phyloP scores from a whole-genome alignment of 805 yeast genomes.

The Metschnikowia continentalis region DNA sequence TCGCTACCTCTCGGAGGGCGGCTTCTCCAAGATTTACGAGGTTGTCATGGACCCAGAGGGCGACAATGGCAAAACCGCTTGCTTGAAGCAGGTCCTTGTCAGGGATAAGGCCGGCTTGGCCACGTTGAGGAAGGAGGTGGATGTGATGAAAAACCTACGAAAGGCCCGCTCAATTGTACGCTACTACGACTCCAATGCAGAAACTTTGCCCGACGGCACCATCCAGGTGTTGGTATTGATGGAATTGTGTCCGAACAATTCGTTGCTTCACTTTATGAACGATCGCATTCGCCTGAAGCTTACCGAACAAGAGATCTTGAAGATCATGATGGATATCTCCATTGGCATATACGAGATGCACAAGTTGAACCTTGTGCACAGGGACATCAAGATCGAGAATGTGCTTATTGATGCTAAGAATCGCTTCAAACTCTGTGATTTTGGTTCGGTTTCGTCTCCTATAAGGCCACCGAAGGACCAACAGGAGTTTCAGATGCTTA shows the following conservation, averaged over 20 bases:
- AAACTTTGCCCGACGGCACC: conserved; percentile 45
- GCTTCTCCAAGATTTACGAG: conserved; percentile 75
- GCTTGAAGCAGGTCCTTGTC: conserved; percentile 71
- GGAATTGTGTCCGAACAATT: conserved; percentile 89
- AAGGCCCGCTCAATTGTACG: conserved; percentile 57
- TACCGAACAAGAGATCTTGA: conserved; percentile 69
- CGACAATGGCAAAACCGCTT: conserved; percentile 42
- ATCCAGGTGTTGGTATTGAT: conserved; percentile 88
- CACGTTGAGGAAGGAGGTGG: conserved; percentile 68
- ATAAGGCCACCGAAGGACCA: conserved; percentile 71
- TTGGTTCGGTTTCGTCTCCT: conserved; percentile 78
- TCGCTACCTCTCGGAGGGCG: conserved; percentile 49
- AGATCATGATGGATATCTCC: conserved; percentile 78
- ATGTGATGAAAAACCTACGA: conserved; percentile 65
- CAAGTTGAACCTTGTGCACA: conserved; percentile 69
- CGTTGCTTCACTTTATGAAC: conserved; percentile 90
- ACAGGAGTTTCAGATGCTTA: conserved; percentile 68
- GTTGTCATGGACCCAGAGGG: conserved; percentile 53
- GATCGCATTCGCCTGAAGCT: conserved; percentile 74
- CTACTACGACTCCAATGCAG: conserved; percentile 75
- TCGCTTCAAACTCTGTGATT: conserved; percentile 83
- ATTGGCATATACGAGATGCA: conserved; percentile 86
- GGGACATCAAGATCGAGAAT: conserved; percentile 93
- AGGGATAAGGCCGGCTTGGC: conserved; percentile 66
- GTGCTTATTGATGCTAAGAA: conserved; percentile 71